Conservation (phyloP, 306 rosid species). For the Cucumis cinereus region DNA sequence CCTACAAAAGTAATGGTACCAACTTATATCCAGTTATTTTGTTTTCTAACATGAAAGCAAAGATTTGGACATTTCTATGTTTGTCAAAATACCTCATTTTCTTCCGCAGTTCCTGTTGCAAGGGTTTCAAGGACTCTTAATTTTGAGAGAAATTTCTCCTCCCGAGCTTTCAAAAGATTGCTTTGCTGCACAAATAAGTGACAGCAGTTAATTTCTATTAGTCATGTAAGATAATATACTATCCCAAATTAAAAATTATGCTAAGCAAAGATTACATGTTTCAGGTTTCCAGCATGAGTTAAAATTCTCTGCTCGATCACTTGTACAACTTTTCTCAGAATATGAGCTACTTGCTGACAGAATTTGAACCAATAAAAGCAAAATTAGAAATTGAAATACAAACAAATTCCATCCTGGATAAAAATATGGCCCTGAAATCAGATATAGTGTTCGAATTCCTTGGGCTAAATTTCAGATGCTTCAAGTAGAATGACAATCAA, state of each 20-base stretch:
- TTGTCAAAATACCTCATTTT: conserved; percentile 50
- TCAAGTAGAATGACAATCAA: conserved; percentile 4
- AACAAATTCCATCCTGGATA: background rate
- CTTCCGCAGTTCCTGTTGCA: conserved; percentile 62
- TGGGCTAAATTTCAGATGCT: background rate
- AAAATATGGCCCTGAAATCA: conserved; percentile 10
- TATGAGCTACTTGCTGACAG: conserved; percentile 51
- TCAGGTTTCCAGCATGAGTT: conserved; percentile 55
- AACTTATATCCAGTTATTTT: conserved; percentile 6
- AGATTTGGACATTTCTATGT: conserved; percentile 9
- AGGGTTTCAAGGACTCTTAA: conserved; percentile 72
- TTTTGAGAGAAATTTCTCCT: conserved; percentile 65
- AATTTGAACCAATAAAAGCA: conserved; percentile 11
- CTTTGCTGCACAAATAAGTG: conserved; percentile 46
- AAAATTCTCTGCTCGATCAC: conserved; percentile 61
- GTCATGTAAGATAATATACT: conserved; percentile 1
- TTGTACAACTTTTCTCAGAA: conserved; percentile 66
- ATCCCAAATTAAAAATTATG: background rate
- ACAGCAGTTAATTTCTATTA: conserved; percentile 15
- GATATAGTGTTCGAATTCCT: conserved; percentile 16
- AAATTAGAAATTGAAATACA: background rate
- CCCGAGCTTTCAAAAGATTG: conserved; percentile 60
- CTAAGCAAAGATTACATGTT: conserved; percentile 38
- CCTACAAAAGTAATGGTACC: conserved; percentile 30
- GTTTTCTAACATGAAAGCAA: conserved; percentile 5